Conservation (phyloP, 129 eudicot species). For the Oenanthe sinensis region DNA sequence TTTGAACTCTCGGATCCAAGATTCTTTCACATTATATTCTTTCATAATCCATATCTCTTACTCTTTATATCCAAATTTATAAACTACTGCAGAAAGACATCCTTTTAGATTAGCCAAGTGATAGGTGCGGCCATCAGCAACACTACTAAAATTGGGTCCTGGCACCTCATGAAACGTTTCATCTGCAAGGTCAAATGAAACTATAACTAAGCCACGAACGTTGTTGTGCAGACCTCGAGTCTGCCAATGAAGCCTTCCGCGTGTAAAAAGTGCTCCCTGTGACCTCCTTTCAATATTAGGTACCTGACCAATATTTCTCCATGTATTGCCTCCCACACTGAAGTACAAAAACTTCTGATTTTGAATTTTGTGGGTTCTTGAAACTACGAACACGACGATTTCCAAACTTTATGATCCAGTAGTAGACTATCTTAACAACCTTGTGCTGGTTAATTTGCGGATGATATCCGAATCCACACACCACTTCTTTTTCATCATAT, state of each 20-base stretch:
- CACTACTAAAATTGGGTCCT: slow-evolving; percentile 16
- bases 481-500: neutral
- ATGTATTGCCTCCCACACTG: slow-evolving; percentile 15
- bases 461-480: slow-evolving; percentile 27
- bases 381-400: no score
- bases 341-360: slow-evolving; percentile 19
- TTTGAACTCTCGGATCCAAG: slow-evolving; percentile 40
- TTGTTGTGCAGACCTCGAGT: slow-evolving; percentile 22
- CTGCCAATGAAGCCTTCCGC: slow-evolving; percentile 53
- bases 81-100: slow-evolving; percentile 38
- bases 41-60: slow-evolving; percentile 39
- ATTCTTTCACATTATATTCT: slow-evolving; percentile 25
- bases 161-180: slow-evolving; percentile 42
- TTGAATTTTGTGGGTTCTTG: neutral
- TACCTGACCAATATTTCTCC: slow-evolving; percentile 45
- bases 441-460: slow-evolving; percentile 19
- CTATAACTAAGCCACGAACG: neutral
- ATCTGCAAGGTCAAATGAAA: slow-evolving; percentile 38
- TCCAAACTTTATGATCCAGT: neutral
- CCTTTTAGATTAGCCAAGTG: slow-evolving; percentile 25
- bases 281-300: slow-evolving; percentile 37
- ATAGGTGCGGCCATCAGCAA: neutral
- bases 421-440: slow-evolving; percentile 20
- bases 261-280: slow-evolving; percentile 17
- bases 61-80: neutral